Conservation (phyloP, 2,329 filamentous ascomycete genomes). For the Arthrobotrys entomopaga region DNA sequence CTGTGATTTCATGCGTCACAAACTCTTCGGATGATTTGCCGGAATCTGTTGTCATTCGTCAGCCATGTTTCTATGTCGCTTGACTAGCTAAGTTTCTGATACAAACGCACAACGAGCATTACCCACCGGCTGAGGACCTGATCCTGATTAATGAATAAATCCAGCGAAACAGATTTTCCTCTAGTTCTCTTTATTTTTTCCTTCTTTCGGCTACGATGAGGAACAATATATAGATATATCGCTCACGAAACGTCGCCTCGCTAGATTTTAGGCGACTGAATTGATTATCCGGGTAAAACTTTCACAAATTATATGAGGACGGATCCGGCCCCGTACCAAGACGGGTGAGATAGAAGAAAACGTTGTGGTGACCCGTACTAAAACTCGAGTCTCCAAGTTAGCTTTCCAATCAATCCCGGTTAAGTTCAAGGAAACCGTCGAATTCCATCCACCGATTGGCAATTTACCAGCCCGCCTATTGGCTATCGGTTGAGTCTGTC, state of each 20-base stretch:
- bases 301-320: constrained; percentile 31
- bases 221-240: constrained; percentile 19
- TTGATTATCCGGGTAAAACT: constrained; percentile 38
- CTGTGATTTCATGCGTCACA: background rate
- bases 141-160: background rate
- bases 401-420: constrained; percentile 25
- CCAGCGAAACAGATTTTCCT: background rate
- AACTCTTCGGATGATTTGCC: constrained; percentile 22
- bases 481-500: constrained; percentile 20
- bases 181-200: background rate
- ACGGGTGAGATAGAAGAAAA: constrained; percentile 21
- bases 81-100: constrained; percentile 12
- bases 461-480: too few species aligned
- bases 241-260: constrained; percentile 10
- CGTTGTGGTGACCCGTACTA: constrained; percentile 11
- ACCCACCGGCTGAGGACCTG: constrained; percentile 2
- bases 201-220: background rate
- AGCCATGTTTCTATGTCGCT: constrained; percentile 23
- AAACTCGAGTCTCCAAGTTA: constrained; percentile 26
- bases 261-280: constrained; percentile 15
- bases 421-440: background rate
- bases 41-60: constrained; percentile 31
- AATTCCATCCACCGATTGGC: constrained; percentile 36
- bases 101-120: background rate
- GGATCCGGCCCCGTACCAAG: constrained; percentile 31